These are phyloP conservation scores for Picocystis sp. DNA, from an alignment of 163 green algal species.

Conservation along the genomic window DNA sequence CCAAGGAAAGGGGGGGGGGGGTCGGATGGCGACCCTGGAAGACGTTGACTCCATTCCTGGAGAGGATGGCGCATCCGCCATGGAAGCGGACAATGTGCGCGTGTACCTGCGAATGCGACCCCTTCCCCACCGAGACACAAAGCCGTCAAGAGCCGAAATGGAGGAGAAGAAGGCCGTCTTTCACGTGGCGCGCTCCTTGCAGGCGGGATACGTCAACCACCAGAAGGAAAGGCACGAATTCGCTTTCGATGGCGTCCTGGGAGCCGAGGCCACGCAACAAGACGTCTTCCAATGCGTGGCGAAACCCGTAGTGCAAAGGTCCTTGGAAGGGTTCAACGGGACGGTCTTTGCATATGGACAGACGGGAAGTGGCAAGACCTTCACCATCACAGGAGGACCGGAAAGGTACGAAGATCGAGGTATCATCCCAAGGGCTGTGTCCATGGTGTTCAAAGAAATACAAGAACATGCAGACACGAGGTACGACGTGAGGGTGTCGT, in stretches of 20 bases:
- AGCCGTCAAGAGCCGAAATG: neutral
- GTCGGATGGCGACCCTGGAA: too few relatives aligned
- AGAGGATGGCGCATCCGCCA: too few relatives aligned
- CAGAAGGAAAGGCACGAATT: constrained; percentile 29
- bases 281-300: constrained; percentile 30
- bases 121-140: too few relatives aligned
- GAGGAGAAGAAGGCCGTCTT: constrained; percentile 1
- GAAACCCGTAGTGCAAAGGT: constrained; percentile 10
- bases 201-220: constrained; percentile 24
- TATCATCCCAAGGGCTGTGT: constrained; percentile 26
- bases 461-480: constrained; percentile 17
- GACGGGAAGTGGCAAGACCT: constrained; percentile 29
- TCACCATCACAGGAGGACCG: constrained; percentile 41
- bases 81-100: too few relatives aligned
- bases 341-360: constrained; percentile 23
- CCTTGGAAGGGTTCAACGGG: constrained; percentile 26
- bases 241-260: constrained; percentile 32
- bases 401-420: constrained; percentile 32
- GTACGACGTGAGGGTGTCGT: constrained; percentile 35
- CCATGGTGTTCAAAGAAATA: constrained; percentile 20
- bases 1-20: too few relatives aligned
- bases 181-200: neutral
- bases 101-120: too few relatives aligned
- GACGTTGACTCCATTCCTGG: too few relatives aligned
- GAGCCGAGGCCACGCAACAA: constrained; percentile 27